Evolutionary conservation across 257 asterid species (phyloP).

Genomic region (Salvia rosmarinus): DNA sequence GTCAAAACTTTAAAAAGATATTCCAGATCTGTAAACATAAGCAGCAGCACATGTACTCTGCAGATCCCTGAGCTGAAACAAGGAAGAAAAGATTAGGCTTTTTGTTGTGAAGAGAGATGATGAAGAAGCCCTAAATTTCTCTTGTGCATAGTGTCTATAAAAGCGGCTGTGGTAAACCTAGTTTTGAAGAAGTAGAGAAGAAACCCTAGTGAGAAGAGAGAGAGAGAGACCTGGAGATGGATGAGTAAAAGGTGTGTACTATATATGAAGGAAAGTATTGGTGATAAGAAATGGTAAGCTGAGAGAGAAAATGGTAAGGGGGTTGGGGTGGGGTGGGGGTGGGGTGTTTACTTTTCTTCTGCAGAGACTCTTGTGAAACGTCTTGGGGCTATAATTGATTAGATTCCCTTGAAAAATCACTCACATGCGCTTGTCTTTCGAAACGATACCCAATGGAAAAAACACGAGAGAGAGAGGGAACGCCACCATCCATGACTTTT

Average conservation of each 20-base stretch:
- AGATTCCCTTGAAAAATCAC: no score
- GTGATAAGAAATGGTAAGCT: slow-evolving; percentile 45
- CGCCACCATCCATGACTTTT: no score
- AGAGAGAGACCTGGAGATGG: slow-evolving; percentile 35
- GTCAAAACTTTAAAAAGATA: background rate
- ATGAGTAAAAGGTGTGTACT: background rate
- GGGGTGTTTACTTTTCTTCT: background rate
- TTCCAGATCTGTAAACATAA: slow-evolving; percentile 21
- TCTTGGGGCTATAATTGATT: no score
- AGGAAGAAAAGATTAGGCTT: background rate
- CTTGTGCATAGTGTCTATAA: background rate
- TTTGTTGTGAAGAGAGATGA: background rate
- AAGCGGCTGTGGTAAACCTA: background rate
- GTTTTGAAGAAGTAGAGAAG: background rate
- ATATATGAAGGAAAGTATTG: slow-evolving; percentile 42
- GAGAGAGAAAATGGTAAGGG: slow-evolving; percentile 26
- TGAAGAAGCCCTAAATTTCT: background rate
- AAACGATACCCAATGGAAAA: no score
- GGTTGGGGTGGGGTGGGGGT: background rate
- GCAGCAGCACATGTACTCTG: background rate
- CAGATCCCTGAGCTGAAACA: slow-evolving; percentile 26
- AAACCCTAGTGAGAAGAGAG: slow-evolving; percentile 35
- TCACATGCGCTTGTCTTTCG: no score
- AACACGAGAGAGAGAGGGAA: no score
- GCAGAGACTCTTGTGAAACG: no score